Conservation (phyloP, 495 filamentous ascomycete genomes). For the Tuber aestivum region DNA sequence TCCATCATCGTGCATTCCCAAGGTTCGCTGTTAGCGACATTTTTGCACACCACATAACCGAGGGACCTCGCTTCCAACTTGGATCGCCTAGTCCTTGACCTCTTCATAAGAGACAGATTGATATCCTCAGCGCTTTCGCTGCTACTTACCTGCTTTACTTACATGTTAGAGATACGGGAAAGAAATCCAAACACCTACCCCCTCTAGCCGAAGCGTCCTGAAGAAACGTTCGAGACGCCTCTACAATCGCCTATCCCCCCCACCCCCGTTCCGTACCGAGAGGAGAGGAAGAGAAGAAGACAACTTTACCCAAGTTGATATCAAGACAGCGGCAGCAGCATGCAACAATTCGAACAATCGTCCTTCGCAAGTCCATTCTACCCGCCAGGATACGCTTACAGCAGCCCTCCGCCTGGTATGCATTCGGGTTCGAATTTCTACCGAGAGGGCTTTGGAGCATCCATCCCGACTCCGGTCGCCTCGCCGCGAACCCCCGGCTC, state of each 20-base stretch:
- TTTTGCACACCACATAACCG: conserved; percentile 13
- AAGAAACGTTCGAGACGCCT: conserved; percentile 25
- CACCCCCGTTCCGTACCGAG: neutral
- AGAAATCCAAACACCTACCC: conserved; percentile 19
- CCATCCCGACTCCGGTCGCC: conserved; percentile 39
- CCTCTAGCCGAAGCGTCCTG: conserved; percentile 28
- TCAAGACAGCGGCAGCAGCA: conserved; percentile 19
- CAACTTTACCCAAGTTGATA: neutral
- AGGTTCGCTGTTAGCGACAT: conserved; percentile 33
- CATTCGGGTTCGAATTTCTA: conserved; percentile 34
- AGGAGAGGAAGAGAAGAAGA: neutral
- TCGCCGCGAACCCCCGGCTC: conserved; percentile 40
- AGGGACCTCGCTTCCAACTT: conserved; percentile 29
- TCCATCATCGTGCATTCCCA: conserved; percentile 41
- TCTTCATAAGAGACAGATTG: neutral
- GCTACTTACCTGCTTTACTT: conserved; percentile 17
- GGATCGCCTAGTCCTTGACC: neutral
- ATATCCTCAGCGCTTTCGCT: neutral
- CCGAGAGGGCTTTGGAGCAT: conserved; percentile 37
- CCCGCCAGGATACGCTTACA: conserved; percentile 40
- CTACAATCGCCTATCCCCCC: conserved; percentile 9
- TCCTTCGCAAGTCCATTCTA: conserved; percentile 38
- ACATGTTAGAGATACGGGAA: conserved; percentile 41
- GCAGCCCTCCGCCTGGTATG: conserved; percentile 38
- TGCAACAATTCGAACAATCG: conserved; percentile 40